Evolutionary conservation across 2,329 filamentous ascomycete genomes (phyloP).

Genomic region (Clonostachys byssicola): DNA sequence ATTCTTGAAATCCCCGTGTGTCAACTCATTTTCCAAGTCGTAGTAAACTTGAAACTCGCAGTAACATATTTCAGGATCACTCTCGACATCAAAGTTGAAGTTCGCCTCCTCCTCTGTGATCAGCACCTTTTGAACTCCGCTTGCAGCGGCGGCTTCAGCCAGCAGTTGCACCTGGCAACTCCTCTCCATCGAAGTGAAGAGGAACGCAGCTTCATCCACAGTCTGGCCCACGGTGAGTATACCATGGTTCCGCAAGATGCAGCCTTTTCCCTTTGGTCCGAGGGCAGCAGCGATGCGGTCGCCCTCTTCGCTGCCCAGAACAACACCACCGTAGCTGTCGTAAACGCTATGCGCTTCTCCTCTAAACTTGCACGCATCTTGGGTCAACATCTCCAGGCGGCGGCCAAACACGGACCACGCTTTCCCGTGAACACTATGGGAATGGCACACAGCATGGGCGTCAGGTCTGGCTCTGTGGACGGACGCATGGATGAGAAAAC

Average conservation of each 20-base stretch:
- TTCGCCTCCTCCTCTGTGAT: slow-evolving; percentile 34
- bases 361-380: slow-evolving; percentile 61
- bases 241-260: slow-evolving; percentile 67
- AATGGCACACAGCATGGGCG: slow-evolving; percentile 64
- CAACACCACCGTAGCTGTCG: slow-evolving; percentile 38
- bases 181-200: slow-evolving; percentile 64
- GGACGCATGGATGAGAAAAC: slow-evolving; percentile 63
- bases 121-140: slow-evolving; percentile 21
- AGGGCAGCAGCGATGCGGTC: slow-evolving; percentile 56
- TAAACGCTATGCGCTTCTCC: slow-evolving; percentile 31
- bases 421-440: slow-evolving; percentile 59
- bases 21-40: not conserved
- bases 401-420: slow-evolving; percentile 63
- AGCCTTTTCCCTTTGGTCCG: slow-evolving; percentile 49
- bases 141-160: slow-evolving; percentile 53
- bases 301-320: slow-evolving; percentile 59
- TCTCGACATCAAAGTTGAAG: slow-evolving; percentile 14
- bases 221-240: slow-evolving; percentile 63
- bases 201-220: slow-evolving; percentile 66
- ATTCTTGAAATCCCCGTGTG: not conserved
- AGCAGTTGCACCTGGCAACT: slow-evolving; percentile 64
- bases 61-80: not conserved
- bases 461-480: slow-evolving; percentile 60
- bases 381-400: slow-evolving; percentile 65
- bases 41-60: not conserved